A percentile compares a stretch with the other conserved stretches of the same genome.
Evolutionary conservation across 2,329 filamentous ascomycete species (phyloP).

Genomic region (Cladobotryum mycophilum): DNA sequence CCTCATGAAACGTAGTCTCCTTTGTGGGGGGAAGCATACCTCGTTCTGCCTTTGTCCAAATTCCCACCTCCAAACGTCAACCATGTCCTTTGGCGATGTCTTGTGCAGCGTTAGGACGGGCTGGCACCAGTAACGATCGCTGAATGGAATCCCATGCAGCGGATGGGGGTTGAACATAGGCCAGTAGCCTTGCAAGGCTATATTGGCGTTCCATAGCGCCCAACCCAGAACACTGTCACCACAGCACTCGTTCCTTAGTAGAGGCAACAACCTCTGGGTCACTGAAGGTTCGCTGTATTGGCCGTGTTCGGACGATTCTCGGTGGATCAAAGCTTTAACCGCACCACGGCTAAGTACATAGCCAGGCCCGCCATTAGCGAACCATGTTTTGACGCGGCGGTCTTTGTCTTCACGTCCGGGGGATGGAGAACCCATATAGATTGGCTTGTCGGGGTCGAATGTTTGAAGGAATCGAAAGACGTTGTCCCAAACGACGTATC

Average conservation of each 20-base stretch:
- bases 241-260: conserved; percentile 42
- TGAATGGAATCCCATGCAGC: conserved; percentile 42
- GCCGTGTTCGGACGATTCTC: conserved; percentile 25
- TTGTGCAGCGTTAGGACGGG: conserved; percentile 45
- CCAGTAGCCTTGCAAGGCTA: conserved; percentile 41
- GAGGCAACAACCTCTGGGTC: conserved; percentile 33
- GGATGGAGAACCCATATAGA: conserved; percentile 45
- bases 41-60: conserved; percentile 24
- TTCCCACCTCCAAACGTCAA: conserved; percentile 42
- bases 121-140: conserved; percentile 43
- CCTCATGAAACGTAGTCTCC: background rate
- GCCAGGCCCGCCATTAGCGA: conserved; percentile 44
- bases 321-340: conserved; percentile 34
- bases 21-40: conserved; percentile 15
- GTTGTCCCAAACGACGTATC: conserved; percentile 28
- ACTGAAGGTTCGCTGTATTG: conserved; percentile 34
- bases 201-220: conserved; percentile 37
- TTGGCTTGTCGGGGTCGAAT: conserved; percentile 36
- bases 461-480: conserved; percentile 43
- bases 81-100: conserved; percentile 40
- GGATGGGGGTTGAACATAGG: conserved; percentile 46
- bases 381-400: conserved; percentile 32
- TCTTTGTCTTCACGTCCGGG: conserved; percentile 29
- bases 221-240: conserved; percentile 47
- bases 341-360: conserved; percentile 41